A percentile compares a stretch with the other conserved stretches of the same genome.
Conservation (phyloP, 1,139 yeast genomes). For the Martiniozyma asiatica region DNA sequence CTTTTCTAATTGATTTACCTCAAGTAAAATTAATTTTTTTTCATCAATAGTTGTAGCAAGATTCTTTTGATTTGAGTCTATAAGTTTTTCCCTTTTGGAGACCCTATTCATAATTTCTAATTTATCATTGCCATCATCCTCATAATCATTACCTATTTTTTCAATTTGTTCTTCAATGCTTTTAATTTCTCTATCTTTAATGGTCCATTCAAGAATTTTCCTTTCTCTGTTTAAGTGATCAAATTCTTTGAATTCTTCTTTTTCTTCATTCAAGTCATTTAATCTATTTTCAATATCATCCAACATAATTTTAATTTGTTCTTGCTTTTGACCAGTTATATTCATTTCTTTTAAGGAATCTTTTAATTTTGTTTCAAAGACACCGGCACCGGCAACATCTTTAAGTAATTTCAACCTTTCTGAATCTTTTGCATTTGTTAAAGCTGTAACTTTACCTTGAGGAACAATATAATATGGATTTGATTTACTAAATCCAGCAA, state of each 20-base stretch:
- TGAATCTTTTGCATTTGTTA: constrained; percentile 80
- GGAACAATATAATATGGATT: constrained; percentile 96
- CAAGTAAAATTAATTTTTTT: constrained; percentile 3
- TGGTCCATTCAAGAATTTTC: constrained; percentile 62
- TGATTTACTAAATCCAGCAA: constrained; percentile 84
- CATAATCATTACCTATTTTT: constrained; percentile 45
- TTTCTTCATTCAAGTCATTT: constrained; percentile 70
- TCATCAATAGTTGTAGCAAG: constrained; percentile 1
- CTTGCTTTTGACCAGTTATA: constrained; percentile 56
- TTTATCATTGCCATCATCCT: constrained; percentile 15
- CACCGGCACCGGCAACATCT: constrained; percentile 92
- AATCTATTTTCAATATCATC: constrained; percentile 59
- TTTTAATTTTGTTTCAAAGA: constrained; percentile 69
- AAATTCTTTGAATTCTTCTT: constrained; percentile 57
- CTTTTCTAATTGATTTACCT: constrained; percentile 5
- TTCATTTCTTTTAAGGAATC: constrained; percentile 76
- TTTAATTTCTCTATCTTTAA: constrained; percentile 65
- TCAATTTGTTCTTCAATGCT: constrained; percentile 53
- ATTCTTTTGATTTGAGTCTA: constrained; percentile 1
- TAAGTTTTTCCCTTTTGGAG: constrained; percentile 3
- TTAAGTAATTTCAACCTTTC: constrained; percentile 72
- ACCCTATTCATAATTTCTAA: constrained; percentile 3
- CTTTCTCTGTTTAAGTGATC: constrained; percentile 58
- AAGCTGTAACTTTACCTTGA: constrained; percentile 74
- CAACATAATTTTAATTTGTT: constrained; percentile 66